Percentiles rank a stretch among this genome's conserved stretches.
Conservation (phyloP, 495 filamentous ascomycete species). For the Penicillium bovifimosum region DNA sequence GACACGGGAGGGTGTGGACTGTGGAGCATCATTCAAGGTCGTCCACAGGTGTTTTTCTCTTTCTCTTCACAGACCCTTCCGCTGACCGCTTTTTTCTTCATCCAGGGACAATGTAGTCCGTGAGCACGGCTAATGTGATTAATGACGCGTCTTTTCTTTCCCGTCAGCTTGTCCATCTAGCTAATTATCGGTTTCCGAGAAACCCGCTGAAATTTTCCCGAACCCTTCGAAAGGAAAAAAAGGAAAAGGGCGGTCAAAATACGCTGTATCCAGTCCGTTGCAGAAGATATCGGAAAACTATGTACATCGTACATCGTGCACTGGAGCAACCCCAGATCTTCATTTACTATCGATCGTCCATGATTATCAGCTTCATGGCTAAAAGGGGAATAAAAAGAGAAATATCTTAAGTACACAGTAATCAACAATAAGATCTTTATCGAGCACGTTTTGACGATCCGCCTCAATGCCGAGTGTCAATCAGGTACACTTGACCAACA, state of each 20-base stretch:
- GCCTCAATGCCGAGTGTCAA: slow-evolving; percentile 13
- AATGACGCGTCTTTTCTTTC: slow-evolving; percentile 16
- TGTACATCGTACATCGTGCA: background rate
- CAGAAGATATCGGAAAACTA: slow-evolving; percentile 10
- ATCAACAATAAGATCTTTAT: slow-evolving; percentile 1
- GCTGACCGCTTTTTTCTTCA: slow-evolving; percentile 18
- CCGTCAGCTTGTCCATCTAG: background rate
- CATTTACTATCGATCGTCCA: background rate
- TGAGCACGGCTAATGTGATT: slow-evolving; percentile 10
- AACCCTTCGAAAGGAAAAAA: background rate
- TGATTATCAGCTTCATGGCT: background rate
- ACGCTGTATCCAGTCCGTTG: background rate
- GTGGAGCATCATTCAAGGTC: slow-evolving; percentile 9
- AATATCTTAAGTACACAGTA: background rate
- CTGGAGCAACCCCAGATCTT: background rate
- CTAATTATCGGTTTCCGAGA: slow-evolving; percentile 15
- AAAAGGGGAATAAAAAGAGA: background rate
- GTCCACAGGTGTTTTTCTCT: background rate
- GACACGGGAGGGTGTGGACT: slow-evolving; percentile 17
- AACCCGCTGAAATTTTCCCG: slow-evolving; percentile 18
- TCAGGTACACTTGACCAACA: slow-evolving; percentile 17
- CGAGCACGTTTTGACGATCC: slow-evolving; percentile 16
- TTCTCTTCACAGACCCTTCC: background rate
- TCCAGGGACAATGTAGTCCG: slow-evolving; percentile 3
- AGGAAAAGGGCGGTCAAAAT: slow-evolving; percentile 17